phyloP scores from a whole-genome alignment of 306 rosid genomes.

The Vicia faba region DNA sequence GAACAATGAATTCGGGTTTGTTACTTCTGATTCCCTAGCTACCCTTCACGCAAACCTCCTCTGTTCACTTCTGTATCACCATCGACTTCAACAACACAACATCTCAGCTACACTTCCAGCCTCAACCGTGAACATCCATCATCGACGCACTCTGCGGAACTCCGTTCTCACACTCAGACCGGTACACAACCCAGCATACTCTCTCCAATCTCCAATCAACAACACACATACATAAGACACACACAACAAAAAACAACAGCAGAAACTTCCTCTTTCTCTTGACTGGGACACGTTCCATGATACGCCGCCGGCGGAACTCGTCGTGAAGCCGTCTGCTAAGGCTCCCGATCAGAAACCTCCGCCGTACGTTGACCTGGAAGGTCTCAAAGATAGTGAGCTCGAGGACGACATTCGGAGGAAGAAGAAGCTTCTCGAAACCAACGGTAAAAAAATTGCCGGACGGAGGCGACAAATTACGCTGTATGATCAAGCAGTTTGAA shows the following conservation, averaged over 20 bases:
- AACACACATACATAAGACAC: no score
- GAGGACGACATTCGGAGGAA: constrained; percentile 39
- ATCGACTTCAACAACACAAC: no score
- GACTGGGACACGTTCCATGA: constrained; percentile 8
- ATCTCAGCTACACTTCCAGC: no score
- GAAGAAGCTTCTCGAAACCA: background rate
- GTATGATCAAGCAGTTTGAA: constrained; percentile 30
- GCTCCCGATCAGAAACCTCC: constrained; percentile 34
- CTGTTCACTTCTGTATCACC: no score
- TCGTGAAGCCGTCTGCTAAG: constrained; percentile 4
- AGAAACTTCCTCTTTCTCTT: background rate
- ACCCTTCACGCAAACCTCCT: constrained; percentile 66
- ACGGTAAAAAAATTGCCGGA: constrained; percentile 44
- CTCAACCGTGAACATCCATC: no score
- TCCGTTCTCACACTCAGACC: no score
- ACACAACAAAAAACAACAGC: no score
- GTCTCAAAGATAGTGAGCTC: constrained; percentile 43
- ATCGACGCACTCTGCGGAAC: no score
- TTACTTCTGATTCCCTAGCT: constrained; percentile 67
- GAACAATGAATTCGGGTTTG: constrained; percentile 65
- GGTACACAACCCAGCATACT: no score
- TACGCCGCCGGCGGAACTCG: constrained; percentile 25
- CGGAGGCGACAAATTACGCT: constrained; percentile 54
- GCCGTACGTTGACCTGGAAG: background rate
- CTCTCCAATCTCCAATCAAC: no score